A percentile compares a stretch with the other conserved stretches of the same genome.
phyloP scores from a whole-genome alignment of 2,329 filamentous ascomycete genomes.

The Fusarium sp. region DNA sequence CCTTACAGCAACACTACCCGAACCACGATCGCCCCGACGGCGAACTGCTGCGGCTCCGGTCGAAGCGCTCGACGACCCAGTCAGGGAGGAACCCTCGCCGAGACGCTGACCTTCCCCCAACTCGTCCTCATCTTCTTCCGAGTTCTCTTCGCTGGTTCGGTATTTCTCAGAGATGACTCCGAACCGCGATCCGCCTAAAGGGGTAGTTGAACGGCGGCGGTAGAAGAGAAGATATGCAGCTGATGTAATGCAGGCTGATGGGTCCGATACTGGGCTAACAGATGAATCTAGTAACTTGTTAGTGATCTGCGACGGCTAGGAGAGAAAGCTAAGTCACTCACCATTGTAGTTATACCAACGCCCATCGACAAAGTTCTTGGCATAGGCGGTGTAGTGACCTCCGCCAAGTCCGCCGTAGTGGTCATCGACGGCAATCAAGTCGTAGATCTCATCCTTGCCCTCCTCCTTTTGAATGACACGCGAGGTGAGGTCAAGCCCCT shows the following conservation, averaged over 20 bases:
- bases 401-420: slow-evolving; percentile 94
- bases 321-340: slow-evolving; percentile 57
- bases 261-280: slow-evolving; percentile 72
- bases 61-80: slow-evolving; percentile 92
- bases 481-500: slow-evolving; percentile 84
- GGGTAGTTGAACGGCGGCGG: slow-evolving; percentile 80
- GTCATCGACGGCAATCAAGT: slow-evolving; percentile 95
- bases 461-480: slow-evolving; percentile 84
- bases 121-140: slow-evolving; percentile 58
- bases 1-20: slow-evolving; percentile 55
- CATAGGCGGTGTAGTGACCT: slow-evolving; percentile 95
- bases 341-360: slow-evolving; percentile 98
- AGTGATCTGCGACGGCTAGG: slow-evolving; percentile 47
- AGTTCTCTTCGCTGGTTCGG: slow-evolving; percentile 62
- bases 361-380: slow-evolving; percentile 89
- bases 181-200: slow-evolving; percentile 84
- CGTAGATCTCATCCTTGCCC: slow-evolving; percentile 87
- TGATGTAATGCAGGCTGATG: slow-evolving; percentile 74
- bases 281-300: slow-evolving; percentile 74
- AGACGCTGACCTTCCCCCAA: slow-evolving; percentile 89
- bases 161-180: slow-evolving; percentile 76
- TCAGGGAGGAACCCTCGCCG: slow-evolving; percentile 84
- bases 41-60: slow-evolving; percentile 81
- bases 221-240: slow-evolving; percentile 97
- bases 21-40: slow-evolving; percentile 71